Conservation (phyloP, 2,329 filamentous ascomycete genomes). For the Cercospora citrullina region DNA sequence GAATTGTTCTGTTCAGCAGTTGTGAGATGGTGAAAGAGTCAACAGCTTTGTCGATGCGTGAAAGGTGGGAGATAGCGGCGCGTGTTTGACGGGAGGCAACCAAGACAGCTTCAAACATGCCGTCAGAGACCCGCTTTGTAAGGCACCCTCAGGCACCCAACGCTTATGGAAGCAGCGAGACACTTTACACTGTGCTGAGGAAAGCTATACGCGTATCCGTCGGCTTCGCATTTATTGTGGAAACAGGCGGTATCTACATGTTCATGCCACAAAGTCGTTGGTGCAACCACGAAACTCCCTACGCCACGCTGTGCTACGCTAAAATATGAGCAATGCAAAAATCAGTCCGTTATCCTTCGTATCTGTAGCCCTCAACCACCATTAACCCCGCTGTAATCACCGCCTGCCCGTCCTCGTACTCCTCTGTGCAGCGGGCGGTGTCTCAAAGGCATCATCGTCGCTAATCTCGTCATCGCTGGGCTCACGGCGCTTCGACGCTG, state of each 20-base stretch:
- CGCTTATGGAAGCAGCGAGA: not conserved
- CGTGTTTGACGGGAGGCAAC: slow-evolving; percentile 6
- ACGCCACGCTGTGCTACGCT: slow-evolving; percentile 21
- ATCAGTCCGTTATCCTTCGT: not conserved
- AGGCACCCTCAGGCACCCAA: not conserved
- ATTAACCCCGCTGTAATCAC: slow-evolving; percentile 4
- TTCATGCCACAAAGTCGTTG: not conserved
- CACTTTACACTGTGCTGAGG: not conserved
- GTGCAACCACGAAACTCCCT: not conserved
- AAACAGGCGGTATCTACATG: not conserved
- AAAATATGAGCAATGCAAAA: slow-evolving; percentile 5
- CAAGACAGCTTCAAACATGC: not conserved
- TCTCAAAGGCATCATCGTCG: slow-evolving; percentile 43
- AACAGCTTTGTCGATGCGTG: not conserved
- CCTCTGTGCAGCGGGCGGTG: slow-evolving; percentile 32
- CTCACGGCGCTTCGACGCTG: slow-evolving; percentile 35
- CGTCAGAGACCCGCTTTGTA: slow-evolving; percentile 3
- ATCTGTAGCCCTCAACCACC: not conserved
- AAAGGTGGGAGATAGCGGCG: not conserved
- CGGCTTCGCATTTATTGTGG: not conserved
- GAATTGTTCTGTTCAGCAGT: not conserved
- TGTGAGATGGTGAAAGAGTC: not conserved
- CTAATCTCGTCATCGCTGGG: slow-evolving; percentile 45
- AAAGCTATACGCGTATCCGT: not conserved
- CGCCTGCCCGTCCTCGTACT: slow-evolving; percentile 22